phyloP scores from a whole-genome alignment of 2,329 filamentous ascomycete species.

The Parastagonospora avenae region DNA sequence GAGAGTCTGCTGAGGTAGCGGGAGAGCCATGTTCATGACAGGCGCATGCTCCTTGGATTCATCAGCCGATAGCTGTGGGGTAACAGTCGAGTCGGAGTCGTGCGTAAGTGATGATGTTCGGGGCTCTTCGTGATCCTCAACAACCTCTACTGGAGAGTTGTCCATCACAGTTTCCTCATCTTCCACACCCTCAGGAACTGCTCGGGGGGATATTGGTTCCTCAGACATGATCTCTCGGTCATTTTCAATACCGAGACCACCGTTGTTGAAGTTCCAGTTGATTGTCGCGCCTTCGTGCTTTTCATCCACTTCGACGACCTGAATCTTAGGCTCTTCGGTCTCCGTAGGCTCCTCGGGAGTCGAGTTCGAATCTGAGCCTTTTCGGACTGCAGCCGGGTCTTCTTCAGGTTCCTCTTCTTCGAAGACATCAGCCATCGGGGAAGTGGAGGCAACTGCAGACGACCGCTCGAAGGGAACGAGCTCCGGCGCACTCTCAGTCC shows the following conservation, averaged over 20 bases:
- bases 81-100: slow-evolving; percentile 57
- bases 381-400: slow-evolving; percentile 38
- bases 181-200: slow-evolving; percentile 14
- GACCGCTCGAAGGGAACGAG: slow-evolving; percentile 73
- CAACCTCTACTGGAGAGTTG: slow-evolving; percentile 49
- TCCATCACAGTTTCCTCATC: slow-evolving; percentile 16
- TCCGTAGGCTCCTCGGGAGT: slow-evolving; percentile 44
- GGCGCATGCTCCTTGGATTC: slow-evolving; percentile 45
- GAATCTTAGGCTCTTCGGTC: slow-evolving; percentile 49
- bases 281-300: slow-evolving; percentile 46
- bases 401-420: slow-evolving; percentile 77
- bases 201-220: slow-evolving; percentile 35
- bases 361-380: slow-evolving; percentile 13
- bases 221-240: slow-evolving; percentile 8
- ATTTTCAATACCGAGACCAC: slow-evolving; percentile 43
- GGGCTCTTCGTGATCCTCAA: slow-evolving; percentile 55
- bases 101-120: slow-evolving; percentile 55
- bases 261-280: slow-evolving; percentile 52
- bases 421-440: slow-evolving; percentile 84
- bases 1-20: slow-evolving; percentile 52
- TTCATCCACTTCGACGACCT: slow-evolving; percentile 53
- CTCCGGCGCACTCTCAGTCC: slow-evolving; percentile 80
- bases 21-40: slow-evolving; percentile 44
- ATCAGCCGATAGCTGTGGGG: slow-evolving; percentile 36
- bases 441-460: slow-evolving; percentile 61